A percentile compares a stretch with the other conserved stretches of the same genome.
These are phyloP conservation scores for Suillus ampliporus DNA, from an alignment of 768 basidiomycete species.

Conservation along the genomic window DNA sequence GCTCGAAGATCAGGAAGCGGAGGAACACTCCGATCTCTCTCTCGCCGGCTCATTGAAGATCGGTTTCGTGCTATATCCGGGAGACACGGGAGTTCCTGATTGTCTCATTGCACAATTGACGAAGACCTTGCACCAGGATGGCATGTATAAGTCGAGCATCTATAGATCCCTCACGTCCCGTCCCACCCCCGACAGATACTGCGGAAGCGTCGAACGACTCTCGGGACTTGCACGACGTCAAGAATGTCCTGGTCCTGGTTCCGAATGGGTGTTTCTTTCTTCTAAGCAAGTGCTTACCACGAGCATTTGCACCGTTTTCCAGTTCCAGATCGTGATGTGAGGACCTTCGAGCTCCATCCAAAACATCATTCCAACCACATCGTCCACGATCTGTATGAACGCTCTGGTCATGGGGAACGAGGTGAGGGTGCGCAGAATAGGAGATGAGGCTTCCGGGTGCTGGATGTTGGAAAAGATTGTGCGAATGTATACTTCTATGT, in stretches of 20 bases:
- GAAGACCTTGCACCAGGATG: conserved; percentile 71
- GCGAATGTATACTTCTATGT: conserved; percentile 47
- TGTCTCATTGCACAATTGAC: conserved; percentile 69
- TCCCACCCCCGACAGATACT: conserved; percentile 18
- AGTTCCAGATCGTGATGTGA: conserved; percentile 51
- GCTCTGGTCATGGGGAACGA: conserved; percentile 33
- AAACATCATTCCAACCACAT: conserved; percentile 56
- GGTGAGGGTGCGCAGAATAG: conserved; percentile 33
- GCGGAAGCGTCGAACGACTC: conserved; percentile 18
- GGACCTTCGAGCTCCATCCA: conserved; percentile 33
- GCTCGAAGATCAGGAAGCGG: conserved; percentile 69
- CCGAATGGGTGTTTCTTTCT: too few relatives aligned
- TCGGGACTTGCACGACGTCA: conserved; percentile 38
- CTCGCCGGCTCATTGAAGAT: conserved; percentile 81
- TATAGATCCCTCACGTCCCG: conserved; percentile 11
- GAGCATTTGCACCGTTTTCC: conserved; percentile 49
- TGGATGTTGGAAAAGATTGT: conserved; percentile 47
- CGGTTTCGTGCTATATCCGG: conserved; percentile 79
- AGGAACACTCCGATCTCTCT: conserved; percentile 86
- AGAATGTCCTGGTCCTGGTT: conserved; percentile 51
- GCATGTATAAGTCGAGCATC: conserved; percentile 63
- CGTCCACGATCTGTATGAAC: conserved; percentile 57
- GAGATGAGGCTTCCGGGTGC: conserved; percentile 48
- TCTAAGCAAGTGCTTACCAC: conserved; percentile 45
- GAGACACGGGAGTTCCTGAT: conserved; percentile 72